Conservation (phyloP, 2,329 filamentous ascomycete genomes). For the Fusarium sp. region DNA sequence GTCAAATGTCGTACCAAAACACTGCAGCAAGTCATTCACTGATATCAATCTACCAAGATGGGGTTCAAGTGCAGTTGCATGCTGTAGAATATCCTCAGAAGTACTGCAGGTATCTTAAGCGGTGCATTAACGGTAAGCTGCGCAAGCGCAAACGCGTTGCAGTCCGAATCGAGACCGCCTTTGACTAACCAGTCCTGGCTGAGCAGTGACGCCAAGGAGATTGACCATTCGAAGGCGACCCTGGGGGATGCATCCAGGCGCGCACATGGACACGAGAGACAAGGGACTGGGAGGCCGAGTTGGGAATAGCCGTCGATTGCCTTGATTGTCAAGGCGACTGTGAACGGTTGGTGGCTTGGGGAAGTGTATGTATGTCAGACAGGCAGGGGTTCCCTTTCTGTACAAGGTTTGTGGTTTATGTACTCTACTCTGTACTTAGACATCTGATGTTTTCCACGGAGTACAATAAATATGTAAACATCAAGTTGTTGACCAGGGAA, state of each 20-base stretch:
- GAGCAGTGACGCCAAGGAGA: conserved; percentile 34
- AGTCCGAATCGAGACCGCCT: conserved; percentile 29
- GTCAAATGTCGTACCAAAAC: conserved; percentile 23
- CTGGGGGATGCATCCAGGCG: conserved; percentile 35
- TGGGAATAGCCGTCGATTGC: conserved; percentile 44
- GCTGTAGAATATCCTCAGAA: neutral
- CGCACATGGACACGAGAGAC: conserved; percentile 39
- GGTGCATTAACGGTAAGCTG: conserved; percentile 30
- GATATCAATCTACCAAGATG: conserved; percentile 23
- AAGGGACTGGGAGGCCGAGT: conserved; percentile 40
- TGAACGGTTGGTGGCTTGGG: conserved; percentile 44
- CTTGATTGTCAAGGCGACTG: conserved; percentile 43
- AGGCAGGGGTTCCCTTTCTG: conserved; percentile 31
- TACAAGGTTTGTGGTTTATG: neutral
- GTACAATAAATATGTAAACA: conserved; percentile 15
- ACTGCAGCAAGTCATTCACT: conserved; percentile 19
- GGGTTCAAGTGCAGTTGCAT: conserved; percentile 33
- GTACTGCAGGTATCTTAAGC: neutral
- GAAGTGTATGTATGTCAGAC: conserved; percentile 34
- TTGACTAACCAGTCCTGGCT: conserved; percentile 30
- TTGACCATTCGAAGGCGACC: conserved; percentile 16
- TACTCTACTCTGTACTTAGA: neutral
- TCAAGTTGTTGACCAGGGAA: neutral
- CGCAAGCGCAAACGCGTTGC: conserved; percentile 45
- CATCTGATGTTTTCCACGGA: neutral